Base-by-base conservation (phyloP, 805 yeast species). In the Candida yuanshanica region DNA sequence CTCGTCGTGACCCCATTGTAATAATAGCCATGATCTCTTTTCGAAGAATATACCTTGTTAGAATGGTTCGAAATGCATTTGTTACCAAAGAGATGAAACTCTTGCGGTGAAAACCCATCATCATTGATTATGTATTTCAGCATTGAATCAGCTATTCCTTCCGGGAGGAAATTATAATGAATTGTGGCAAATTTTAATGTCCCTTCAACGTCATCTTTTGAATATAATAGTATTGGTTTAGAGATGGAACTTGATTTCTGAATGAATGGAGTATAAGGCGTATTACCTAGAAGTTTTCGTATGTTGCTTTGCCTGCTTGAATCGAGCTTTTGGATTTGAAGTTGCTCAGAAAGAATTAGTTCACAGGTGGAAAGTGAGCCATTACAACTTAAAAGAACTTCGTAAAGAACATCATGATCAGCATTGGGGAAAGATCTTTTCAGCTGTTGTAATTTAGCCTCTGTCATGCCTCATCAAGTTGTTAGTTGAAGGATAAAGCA, bases 81-180 rank as follows among this genome's bases (percentile, higher is more conserved):
- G 14, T 80, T 74, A 2, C 82, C 88, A 48, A 82, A 83, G 9
- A 85, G 62, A 43, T 74, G 69, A 53, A 85, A 85, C 47, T 69
- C 64, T 20, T 70, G 66, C 8, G 63, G 56, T 1, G 48, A 50
- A 63, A 78, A 77, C 1, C 48, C 41, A 1, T 63, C 50, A 27
- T 72, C 75, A 1, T 64, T 56, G 45, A 74, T 42, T 12, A 81
- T 60, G 16, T 66, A 63, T 11, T 52, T 40, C 2, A 81, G 58
- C 2, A 82, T 51, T 0, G 50, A 49, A 23, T 74, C 66, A 0
- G 87, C 77, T 8, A 75, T 43, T 0, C 68, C 65, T 0, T 57
- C 44, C 0, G 86, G 82, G 4, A 85, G 60, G 33, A 80, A 76
- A 46, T 74, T 66, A 35, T 60, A 63, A 41, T 73, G 69, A 33